Evolutionary conservation across 768 basidiomycete genomes (phyloP), one percentile per base, ranked within the genome.

Genomic region (Boletus coccyginus): DNA sequence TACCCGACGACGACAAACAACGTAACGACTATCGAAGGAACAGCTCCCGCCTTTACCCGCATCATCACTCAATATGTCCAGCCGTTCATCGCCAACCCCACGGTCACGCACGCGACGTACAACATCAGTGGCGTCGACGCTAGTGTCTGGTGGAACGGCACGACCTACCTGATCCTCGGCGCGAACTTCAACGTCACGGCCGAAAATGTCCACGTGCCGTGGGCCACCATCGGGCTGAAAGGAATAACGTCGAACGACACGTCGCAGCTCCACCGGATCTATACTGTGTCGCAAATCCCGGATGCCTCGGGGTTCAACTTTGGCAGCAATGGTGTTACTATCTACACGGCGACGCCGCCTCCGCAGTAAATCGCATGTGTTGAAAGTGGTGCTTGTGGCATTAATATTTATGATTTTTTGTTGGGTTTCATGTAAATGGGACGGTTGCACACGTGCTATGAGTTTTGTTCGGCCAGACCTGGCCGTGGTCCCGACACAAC

Each of bases 11-110:
- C 59, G 10, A 58, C 65, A 6, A 9, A 39, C 21, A 57, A 52
- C 21, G 49, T 11, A n/a, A 55, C 55, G 11, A 70, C 66, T 10
- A 69, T 72, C 41, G 67, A 66, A 38, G 61, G 61, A 0, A 67
- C 60, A 1, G 65, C 63, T 2, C 1, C 6, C 0, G 40, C n/a
- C 12, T 1, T 66, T 16, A 66, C 36, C 0, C 7, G 0, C 7
- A 0, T 64, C 47, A 17, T 66, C 21, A 5, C 31, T 0, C 2
- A 55, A 2, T 3, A 4, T 12, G 17, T 69, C 32, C 62, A 64
- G 40, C 58, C 64, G 3, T 69, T 69, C 60, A 7, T 70, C 7
- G 55, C 57, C 13, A 40, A 61, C 12, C 55, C 64, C 0, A 12
- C 0, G 1, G 59, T 17, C 0, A 58, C 55, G 12, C 46, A 35